A percentile compares a stretch with the other conserved stretches of the same genome.
Conservation (phyloP, 2,329 filamentous ascomycete genomes). For the Shiraia sp. region DNA sequence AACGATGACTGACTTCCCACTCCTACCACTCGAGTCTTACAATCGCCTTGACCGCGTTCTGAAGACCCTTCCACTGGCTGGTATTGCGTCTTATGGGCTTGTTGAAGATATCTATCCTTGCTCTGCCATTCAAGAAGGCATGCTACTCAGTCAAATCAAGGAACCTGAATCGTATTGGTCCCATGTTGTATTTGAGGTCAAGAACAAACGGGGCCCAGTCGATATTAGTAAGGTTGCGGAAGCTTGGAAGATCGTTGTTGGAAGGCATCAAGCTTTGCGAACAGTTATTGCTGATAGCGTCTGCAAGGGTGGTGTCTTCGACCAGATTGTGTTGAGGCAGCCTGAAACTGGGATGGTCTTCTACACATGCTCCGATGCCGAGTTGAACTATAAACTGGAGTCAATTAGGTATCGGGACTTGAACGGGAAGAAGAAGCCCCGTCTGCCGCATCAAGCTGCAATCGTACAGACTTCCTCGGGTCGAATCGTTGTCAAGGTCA, state of each 20-base stretch:
- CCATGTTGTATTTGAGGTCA: constrained; percentile 34
- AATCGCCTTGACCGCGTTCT: constrained; percentile 32
- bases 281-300: constrained; percentile 41
- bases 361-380: constrained; percentile 27
- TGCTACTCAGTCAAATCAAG: constrained; percentile 40
- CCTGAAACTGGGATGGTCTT: constrained; percentile 27
- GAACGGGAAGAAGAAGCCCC: constrained; percentile 35
- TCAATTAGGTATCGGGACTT: constrained; percentile 30
- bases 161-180: constrained; percentile 37
- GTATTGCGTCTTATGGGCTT: constrained; percentile 24
- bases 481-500: constrained; percentile 37
- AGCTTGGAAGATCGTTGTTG: constrained; percentile 39
- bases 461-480: constrained; percentile 33
- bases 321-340: constrained; percentile 38
- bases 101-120: constrained; percentile 41
- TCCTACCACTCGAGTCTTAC: constrained; percentile 38
- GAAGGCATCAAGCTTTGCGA: constrained; percentile 37
- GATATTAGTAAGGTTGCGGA: constrained; percentile 25
- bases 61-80: constrained; percentile 27
- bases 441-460: constrained; percentile 38
- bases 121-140: constrained; percentile 37
- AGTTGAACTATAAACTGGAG: constrained; percentile 23
- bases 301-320: constrained; percentile 40
- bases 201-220: constrained; percentile 21
- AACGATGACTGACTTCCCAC: constrained; percentile 37